These are phyloP conservation scores for Aegilops sharonensis DNA, from an alignment of 176 grass and related monocot species.

Conservation along the genomic window DNA sequence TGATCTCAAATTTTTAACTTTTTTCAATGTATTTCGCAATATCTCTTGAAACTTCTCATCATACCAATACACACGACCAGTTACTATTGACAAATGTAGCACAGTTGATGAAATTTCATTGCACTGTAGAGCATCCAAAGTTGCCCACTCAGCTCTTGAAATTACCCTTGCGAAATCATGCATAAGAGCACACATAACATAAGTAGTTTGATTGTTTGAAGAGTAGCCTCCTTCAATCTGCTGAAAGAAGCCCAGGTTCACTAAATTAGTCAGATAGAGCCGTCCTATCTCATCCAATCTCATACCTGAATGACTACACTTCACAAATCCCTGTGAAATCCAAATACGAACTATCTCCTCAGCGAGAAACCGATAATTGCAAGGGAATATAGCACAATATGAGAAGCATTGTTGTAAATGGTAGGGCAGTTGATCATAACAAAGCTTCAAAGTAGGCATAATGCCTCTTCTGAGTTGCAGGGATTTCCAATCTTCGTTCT, in stretches of 20 bases:
- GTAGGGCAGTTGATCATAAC: constrained; percentile 27
- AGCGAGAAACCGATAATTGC: background rate
- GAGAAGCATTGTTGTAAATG: constrained; percentile 27
- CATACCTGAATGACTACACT: background rate
- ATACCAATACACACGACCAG: background rate
- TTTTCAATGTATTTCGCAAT: too few species aligned
- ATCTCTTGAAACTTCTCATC: too few species aligned
- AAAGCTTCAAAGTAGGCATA: constrained; percentile 24
- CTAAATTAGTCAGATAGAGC: constrained; percentile 12
- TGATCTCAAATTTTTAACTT: too few species aligned
- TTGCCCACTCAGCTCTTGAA: constrained; percentile 13
- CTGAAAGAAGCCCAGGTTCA: constrained; percentile 28
- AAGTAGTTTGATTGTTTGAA: background rate
- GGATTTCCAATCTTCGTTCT: constrained; percentile 38
- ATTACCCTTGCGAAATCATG: constrained; percentile 41
- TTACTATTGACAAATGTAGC: constrained; percentile 43
- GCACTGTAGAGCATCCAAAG: constrained; percentile 10
- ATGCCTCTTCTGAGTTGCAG: background rate
- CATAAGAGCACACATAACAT: constrained; percentile 46
- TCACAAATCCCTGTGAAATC: constrained; percentile 61
- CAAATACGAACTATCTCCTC: constrained; percentile 18
- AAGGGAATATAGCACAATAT: constrained; percentile 20
- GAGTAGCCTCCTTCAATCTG: background rate
- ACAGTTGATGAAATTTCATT: background rate
- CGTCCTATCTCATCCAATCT: constrained; percentile 35